Conservation (phyloP, 108 stramenopile species). For the Skeletonema menzelii region DNA sequence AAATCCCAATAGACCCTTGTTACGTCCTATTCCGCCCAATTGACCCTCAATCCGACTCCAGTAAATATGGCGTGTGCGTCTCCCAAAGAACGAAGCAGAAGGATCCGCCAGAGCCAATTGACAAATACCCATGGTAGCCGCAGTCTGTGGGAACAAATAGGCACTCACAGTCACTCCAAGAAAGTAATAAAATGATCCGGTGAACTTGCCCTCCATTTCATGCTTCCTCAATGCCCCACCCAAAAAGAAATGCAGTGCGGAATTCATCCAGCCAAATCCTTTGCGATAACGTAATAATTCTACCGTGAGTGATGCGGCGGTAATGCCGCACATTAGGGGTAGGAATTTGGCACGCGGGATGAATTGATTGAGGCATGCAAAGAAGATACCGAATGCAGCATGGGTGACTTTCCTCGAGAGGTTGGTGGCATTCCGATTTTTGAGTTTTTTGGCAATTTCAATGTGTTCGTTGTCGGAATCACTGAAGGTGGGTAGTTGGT, state of each 20-base stretch:
- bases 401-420: conserved; percentile 78
- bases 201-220: conserved; percentile 91
- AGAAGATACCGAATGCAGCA: conserved; percentile 72
- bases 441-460: conserved; percentile 33
- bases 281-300: conserved; percentile 75
- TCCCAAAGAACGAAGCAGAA: conserved; percentile 74
- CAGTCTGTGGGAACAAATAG: conserved; percentile 56
- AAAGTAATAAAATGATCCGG: conserved; percentile 85
- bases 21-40: conserved; percentile 79
- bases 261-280: conserved; percentile 86
- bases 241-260: conserved; percentile 54
- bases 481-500: not conserved
- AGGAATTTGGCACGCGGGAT: conserved; percentile 63
- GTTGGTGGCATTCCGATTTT: conserved; percentile 77
- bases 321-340: conserved; percentile 54
- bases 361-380: conserved; percentile 74
- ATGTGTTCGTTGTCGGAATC: conserved; percentile 6
- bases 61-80: conserved; percentile 75
- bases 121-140: conserved; percentile 70
- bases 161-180: conserved; percentile 71
- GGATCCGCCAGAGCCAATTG: conserved; percentile 89
- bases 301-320: conserved; percentile 50
- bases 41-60: conserved; percentile 83
- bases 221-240: conserved; percentile 72
- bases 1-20: conserved; percentile 85